Conservation (phyloP, 805 yeast genomes). For the Saccharomycopsis sp. region DNA sequence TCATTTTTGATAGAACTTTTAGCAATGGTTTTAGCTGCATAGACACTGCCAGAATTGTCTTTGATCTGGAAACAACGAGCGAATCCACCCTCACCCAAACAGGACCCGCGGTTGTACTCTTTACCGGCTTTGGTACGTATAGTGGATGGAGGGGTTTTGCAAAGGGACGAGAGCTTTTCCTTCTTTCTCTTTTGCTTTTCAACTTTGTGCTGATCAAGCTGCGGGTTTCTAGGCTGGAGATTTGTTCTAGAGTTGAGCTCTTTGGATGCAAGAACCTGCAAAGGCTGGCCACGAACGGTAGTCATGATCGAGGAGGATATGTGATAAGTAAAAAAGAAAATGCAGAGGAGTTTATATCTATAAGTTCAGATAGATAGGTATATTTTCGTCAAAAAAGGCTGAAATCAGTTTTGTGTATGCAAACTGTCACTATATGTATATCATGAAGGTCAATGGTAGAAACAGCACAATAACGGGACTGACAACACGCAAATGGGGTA, state of each 20-base stretch:
- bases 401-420: neutral
- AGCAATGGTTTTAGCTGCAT: conserved; percentile 97
- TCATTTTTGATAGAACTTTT: conserved; percentile 88
- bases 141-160: conserved; percentile 94
- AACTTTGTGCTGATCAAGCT: conserved; percentile 24
- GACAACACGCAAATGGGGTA: neutral
- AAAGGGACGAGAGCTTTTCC: conserved; percentile 82
- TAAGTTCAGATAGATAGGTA: no score
- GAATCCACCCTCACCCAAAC: conserved; percentile 97
- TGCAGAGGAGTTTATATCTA: no score
- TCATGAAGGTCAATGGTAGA: no score
- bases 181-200: conserved; percentile 59
- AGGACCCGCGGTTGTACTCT: conserved; percentile 84
- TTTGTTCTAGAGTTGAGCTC: conserved; percentile 30
- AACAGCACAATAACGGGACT: no score
- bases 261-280: conserved; percentile 33
- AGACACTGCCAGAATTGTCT: conserved; percentile 78
- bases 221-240: conserved; percentile 12
- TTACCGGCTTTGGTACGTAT: conserved; percentile 82
- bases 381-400: no score
- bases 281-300: conserved; percentile 32
- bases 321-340: no score
- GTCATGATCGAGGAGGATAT: no score
- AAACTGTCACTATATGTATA: neutral
- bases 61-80: conserved; percentile 97